Evolutionary conservation across 1,284 basidiomycete species (phyloP).

Genomic region (Termitomyces sp.): DNA sequence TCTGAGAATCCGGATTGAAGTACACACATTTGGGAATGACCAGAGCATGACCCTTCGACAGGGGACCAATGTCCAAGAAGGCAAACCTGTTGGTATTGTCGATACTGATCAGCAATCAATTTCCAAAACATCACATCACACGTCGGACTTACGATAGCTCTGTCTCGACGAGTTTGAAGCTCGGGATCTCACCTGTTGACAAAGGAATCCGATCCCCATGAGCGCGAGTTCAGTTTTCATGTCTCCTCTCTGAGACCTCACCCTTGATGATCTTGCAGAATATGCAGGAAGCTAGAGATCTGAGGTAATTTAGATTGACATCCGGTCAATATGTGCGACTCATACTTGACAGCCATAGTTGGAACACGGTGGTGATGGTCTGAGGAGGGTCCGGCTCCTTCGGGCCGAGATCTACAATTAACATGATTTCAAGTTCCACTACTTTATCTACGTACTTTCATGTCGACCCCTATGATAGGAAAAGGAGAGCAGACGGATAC

Average conservation of each 20-base stretch:
- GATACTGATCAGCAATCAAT: not conserved
- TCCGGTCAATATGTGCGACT: not conserved
- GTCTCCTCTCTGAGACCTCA: constrained; percentile 21
- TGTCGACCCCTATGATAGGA: constrained; percentile 25
- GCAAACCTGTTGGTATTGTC: constrained; percentile 44
- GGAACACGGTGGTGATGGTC: not conserved
- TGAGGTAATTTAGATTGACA: constrained; percentile 17
- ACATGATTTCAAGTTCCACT: too few relatives aligned
- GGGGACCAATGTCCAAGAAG: constrained; percentile 87
- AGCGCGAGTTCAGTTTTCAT: not conserved
- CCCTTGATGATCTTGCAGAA: constrained; percentile 94
- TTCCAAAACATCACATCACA: not conserved
- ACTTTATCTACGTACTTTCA: not conserved
- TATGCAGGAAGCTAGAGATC: constrained; percentile 59
- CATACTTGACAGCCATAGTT: constrained; percentile 28
- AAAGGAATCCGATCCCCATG: not conserved
- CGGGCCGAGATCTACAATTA: not conserved
- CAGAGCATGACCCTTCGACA: constrained; percentile 82
- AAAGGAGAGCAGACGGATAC: constrained; percentile 23
- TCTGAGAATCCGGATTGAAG: not conserved
- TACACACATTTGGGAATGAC: constrained; percentile 84
- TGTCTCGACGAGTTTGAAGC: constrained; percentile 82
- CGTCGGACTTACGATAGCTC: constrained; percentile 50
- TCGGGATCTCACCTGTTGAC: constrained; percentile 62
- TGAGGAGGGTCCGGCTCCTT: not conserved